Base-by-base conservation (phyloP, 1,284 basidiomycete genomes). In the Coniophora puteana region DNA sequence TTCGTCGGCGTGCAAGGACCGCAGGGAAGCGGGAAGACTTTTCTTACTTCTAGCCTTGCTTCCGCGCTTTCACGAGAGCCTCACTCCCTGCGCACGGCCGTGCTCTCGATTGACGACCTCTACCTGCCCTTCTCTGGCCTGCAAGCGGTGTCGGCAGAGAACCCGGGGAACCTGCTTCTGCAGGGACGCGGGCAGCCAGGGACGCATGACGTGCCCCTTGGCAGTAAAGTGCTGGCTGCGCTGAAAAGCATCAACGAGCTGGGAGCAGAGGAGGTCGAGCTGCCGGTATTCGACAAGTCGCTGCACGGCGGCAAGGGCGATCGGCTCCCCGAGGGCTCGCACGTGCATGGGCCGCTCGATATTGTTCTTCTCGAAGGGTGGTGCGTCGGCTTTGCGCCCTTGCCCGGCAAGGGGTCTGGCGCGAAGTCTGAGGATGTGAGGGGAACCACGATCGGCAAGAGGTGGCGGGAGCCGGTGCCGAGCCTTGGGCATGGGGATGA, bases 281-380 rank as follows among this genome's bases (percentile, higher is more conserved):
- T 94, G 13, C 94, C 94, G 0, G 66, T 77, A 18, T 98, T 93
- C 55, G 92, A 97, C 55, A 98, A 98, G 69, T 87, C 84, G 49
- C 59, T 84, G 28, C 79, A 77, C 52, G 61, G 63, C 28, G 93
- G 93, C 1, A 74, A 88, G 59, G 94, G 94, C 1, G 94, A 98
- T 60, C 80, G 94, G 5, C 61, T 78, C 7, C 59, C 69, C 0
- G 40, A 36, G n/a, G 48, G 61, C 6, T 53, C 54, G 3, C 44
- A 66, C 3, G 64, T 83, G 7, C 50, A 59, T 0, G 64, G 74
- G 2, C 76, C 78, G 0, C 56, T 94, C 3, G 89, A 95, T 56
- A 66, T 97, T n/a, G 83, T 97, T 35, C 72, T 98, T 33, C 69
- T 97, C 36, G 91, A 93, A 61, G 89, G 87, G 7, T 89, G 88